Evolutionary conservation across 2,329 filamentous ascomycete genomes (phyloP), one percentile per base, ranked within the genome.

Genomic region (Anthostomella pinea): DNA sequence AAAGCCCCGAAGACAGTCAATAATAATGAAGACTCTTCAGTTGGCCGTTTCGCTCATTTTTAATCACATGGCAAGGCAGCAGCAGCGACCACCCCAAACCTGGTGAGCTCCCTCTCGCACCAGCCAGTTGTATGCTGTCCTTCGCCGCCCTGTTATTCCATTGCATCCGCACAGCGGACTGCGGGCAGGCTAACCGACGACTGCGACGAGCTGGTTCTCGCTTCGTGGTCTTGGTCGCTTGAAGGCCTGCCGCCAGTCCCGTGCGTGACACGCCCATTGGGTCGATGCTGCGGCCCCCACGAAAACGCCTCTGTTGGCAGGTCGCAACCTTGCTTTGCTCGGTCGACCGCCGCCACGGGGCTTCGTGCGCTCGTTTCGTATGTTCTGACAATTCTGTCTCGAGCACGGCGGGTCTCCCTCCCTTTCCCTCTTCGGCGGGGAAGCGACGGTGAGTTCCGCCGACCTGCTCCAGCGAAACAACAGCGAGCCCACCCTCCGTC

Each of bases 261-360:
- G 19, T 40, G 41, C 38, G 49, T 49, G 44, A 55, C 53, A 48
- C 39, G 48, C 45, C 51, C 53, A 62, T 60, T 66, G 68, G 70
- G 71, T 70, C 70, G 70, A 73, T 75, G 68, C 70, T 74, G 63
- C 70, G 69, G 54, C 68, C 69, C 64, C 68, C 65, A 62, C 58
- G 59, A 59, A 38, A 18, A 22, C 24, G 27, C 22, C 8, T 14
- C 24, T 15, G 9, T 30, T 37, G 17, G 34, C 15, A 16, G 17
- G 10, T 35, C 4, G 15, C n/a, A 9, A 27, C 21, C 15, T 26
- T 23, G 18, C 37, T 37, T 37, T 18, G 21, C 19, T 21, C 10
- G 8, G 21, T 19, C 19, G 8, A 16, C 21, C n/a, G n/a, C n/a
- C n/a, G n/a, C n/a, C n/a, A n/a, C n/a, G n/a, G n/a, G n/a, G n/a